Base-by-base conservation (phyloP, 2,329 filamentous ascomycete species). In the Sporothrix euskadiensis region DNA sequence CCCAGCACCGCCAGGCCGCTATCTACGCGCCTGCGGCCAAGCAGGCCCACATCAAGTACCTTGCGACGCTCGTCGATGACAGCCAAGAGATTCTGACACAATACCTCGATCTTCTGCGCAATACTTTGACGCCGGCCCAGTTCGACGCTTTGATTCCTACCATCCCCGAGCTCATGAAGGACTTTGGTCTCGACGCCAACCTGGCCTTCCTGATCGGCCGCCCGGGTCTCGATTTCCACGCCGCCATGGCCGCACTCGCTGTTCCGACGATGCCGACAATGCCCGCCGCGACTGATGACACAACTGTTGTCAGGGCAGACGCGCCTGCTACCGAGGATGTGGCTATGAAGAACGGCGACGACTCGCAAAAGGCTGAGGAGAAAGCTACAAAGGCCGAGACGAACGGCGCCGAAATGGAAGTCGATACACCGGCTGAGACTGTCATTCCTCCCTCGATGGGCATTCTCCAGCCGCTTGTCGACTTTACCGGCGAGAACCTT, bases 11-110 rank as follows among this genome's bases (percentile, higher is more conserved):
- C 65, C 91, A 97, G 79, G 90, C 91, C n/a, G 96, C 94, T 75
- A 89, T 96, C 32, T 97, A 92, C 82, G 90, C 90, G 56, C 83
- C 91, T 1, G 88, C 91, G 7, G 89, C 94, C 49, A 85, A 87
- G 32, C 89, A 92, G 73, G 91, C 92, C 0, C 94, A 97, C 75
- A 90, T 98, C 80, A 99, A 99, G 81, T 91, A 94, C 59, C 84
- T 98, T 14, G 92, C 93, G 2, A 94, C 94, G 70, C 90, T 97
- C 76, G 88, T 97, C 71, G 96, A 99, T 80, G 94, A 97, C 80
- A 91, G 97, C 26, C 93, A 97, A 77, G 89, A 92, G 74, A 91
- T 94, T 9, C 86, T 98, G 32, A 88, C 90, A 32, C 94, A 98
- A 78, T 99, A 97, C 79, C 86, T 98, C 22, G 96, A 98, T 78